Conservation (phyloP, 2,329 filamentous ascomycete genomes). For the Claviceps cyperi region DNA sequence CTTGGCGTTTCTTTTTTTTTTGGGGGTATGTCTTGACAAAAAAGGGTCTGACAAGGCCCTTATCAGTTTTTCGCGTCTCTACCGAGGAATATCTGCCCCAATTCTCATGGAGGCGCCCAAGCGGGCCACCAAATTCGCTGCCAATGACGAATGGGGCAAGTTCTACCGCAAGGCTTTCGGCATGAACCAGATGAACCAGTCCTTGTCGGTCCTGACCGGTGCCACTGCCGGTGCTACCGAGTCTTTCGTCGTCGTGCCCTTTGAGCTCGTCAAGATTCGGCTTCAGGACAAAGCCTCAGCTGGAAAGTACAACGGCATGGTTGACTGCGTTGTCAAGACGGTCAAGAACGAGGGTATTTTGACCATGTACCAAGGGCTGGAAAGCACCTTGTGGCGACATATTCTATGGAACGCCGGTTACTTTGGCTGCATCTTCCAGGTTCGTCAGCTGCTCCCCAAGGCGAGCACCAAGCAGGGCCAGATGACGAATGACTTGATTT, state of each 20-base stretch:
- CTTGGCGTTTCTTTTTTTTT: background rate
- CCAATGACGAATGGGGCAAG: constrained; percentile 96
- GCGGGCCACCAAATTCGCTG: constrained; percentile 95
- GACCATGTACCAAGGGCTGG: constrained; percentile 90
- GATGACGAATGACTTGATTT: constrained; percentile 76
- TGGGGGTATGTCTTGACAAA: background rate
- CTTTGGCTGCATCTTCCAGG: constrained; percentile 98
- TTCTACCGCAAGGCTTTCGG: constrained; percentile 84
- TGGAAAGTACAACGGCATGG: constrained; percentile 69
- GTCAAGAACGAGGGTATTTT: constrained; percentile 70
- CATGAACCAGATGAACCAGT: constrained; percentile 76
- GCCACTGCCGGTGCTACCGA: constrained; percentile 92
- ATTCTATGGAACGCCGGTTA: constrained; percentile 83
- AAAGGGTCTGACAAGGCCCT: background rate
- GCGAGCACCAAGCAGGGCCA: constrained; percentile 68
- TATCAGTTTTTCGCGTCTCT: constrained; percentile 67
- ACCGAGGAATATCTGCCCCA: constrained; percentile 87
- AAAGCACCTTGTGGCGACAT: constrained; percentile 94
- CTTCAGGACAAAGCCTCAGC: constrained; percentile 91
- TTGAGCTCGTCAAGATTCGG: constrained; percentile 96
- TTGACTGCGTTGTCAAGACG: constrained; percentile 71
- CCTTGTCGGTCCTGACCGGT: constrained; percentile 81
- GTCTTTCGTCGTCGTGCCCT: constrained; percentile 91
- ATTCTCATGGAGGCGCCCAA: constrained; percentile 95
- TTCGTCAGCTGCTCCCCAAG: constrained; percentile 68